phyloP scores from a whole-genome alignment of 2,329 filamentous ascomycete genomes.

The Fusarium udum region DNA sequence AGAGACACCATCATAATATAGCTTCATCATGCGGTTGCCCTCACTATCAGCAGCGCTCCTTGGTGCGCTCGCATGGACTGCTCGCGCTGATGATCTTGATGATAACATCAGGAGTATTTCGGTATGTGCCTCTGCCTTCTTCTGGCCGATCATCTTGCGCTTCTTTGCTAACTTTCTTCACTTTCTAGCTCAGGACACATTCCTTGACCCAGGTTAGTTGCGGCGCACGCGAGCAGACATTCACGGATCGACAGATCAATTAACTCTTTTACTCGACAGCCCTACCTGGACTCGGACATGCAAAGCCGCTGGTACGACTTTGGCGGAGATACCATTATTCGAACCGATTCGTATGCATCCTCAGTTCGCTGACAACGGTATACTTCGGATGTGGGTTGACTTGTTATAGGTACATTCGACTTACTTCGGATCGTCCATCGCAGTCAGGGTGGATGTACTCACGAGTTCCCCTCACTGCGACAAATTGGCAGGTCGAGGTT shows the following conservation, averaged over 20 bases:
- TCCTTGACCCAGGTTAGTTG: conserved; percentile 78
- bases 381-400: conserved; percentile 37
- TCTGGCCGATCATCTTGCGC: not conserved
- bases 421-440: conserved; percentile 89
- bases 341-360: conserved; percentile 70
- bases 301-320: conserved; percentile 99
- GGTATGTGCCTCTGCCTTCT: conserved; percentile 48
- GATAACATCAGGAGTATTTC: conserved; percentile 62
- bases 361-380: conserved; percentile 12
- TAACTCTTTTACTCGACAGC: conserved; percentile 61
- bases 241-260: conserved; percentile 20
- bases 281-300: conserved; percentile 97
- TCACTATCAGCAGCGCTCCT: conserved; percentile 59
- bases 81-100: conserved; percentile 59
- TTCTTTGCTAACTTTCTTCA: conserved; percentile 36
- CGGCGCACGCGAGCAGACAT: conserved; percentile 34
- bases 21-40: conserved; percentile 58
- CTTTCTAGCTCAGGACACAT: conserved; percentile 81
- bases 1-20: conserved; percentile 11
- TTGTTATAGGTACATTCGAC: conserved; percentile 80
- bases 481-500: conserved; percentile 98
- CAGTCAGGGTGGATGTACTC: conserved; percentile 95
- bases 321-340: conserved; percentile 91
- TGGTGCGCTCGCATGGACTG: conserved; percentile 60
- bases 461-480: conserved; percentile 91